Evolutionary conservation across 805 yeast species (phyloP).

Genomic region (Ogataea populi-albae): DNA sequence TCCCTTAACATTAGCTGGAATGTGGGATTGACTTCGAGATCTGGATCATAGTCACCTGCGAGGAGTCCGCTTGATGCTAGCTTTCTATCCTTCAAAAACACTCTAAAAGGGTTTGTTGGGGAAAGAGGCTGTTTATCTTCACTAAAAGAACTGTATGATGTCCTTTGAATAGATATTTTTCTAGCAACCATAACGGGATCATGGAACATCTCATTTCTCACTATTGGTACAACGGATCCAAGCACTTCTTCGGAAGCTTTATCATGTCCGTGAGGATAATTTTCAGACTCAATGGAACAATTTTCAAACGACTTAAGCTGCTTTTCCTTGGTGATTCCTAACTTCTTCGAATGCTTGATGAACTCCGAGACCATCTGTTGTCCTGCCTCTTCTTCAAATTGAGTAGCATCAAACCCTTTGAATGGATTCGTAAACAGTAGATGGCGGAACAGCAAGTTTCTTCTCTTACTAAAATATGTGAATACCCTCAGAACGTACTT

Average conservation of each 20-base stretch:
- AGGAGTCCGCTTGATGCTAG: conserved; percentile 9
- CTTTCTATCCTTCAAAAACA: background rate
- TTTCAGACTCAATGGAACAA: conserved; percentile 4
- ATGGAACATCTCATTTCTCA: background rate
- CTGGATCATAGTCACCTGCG: conserved; percentile 14
- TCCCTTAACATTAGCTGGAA: conserved; percentile 5
- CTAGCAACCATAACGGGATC: conserved; percentile 1
- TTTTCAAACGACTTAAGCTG: conserved; percentile 11
- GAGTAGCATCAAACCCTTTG: background rate
- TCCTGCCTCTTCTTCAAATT: conserved; percentile 1
- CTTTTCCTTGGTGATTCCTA: conserved; percentile 5
- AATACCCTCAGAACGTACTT: conserved; percentile 17
- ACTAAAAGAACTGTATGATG: background rate
- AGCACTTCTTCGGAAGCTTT: background rate
- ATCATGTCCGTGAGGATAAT: conserved; percentile 8
- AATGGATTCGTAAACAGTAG: conserved; percentile 10
- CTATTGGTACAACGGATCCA: conserved; percentile 1
- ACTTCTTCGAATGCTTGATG: conserved; percentile 5
- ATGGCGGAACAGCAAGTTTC: conserved; percentile 9
- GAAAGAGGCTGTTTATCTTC: background rate
- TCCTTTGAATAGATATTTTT: background rate
- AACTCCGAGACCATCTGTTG: background rate
- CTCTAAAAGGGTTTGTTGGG: conserved; percentile 1
- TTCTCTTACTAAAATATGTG: conserved; percentile 16
- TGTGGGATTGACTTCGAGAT: conserved; percentile 4